Evolutionary conservation across 2,329 filamentous ascomycete species (phyloP), one percentile per base, ranked within the genome.

Genomic region (Torrubiella hemipterigena): DNA sequence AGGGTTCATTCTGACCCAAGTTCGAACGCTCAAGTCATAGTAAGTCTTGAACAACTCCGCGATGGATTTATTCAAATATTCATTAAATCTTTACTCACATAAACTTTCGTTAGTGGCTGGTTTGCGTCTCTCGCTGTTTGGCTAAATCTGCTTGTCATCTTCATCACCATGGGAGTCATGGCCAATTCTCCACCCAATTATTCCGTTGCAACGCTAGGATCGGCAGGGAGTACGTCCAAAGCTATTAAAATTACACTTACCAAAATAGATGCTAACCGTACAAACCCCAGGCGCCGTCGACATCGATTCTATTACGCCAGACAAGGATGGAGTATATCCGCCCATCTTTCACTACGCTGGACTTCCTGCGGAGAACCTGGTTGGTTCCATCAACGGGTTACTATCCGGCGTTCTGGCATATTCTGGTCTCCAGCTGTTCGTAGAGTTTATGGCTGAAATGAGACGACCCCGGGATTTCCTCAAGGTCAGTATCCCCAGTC

Each of bases 351-450:
- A 61, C 3, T 55, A 61, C 9, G 52, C 58, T 4, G 55, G 56
- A 2, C 15, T 40, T 24, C 43, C 43, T 4, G 28, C 40, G 3
- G 48, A 54, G 10, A 54, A 58, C 11, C 60, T 71, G 27, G 46
- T 52, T 28, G 42, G 42, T 5, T 44, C 43, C 3, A 29, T 46
- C 29, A 46, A 42, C 24, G 42, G 43, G 19, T 29, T 41, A 14
- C 27, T 44, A 30, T 38, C 38, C 8, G 65, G 59, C 8, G 69
- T 75, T 5, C 69, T 66, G 31, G 63, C 68, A 0, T 76, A 74
- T 38, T 68, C 68, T n/a, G 71, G 72, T 4, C 65, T 66, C 3
- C 63, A 69, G 46, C 50, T 76, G 7, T 76, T 74, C 44, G 59
- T 63, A 18, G 67, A 72, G 32, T 66, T 76, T 40, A 58, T 76